Conservation (phyloP, 345 rosid species). For the Psidium friedrichsthalianum region DNA sequence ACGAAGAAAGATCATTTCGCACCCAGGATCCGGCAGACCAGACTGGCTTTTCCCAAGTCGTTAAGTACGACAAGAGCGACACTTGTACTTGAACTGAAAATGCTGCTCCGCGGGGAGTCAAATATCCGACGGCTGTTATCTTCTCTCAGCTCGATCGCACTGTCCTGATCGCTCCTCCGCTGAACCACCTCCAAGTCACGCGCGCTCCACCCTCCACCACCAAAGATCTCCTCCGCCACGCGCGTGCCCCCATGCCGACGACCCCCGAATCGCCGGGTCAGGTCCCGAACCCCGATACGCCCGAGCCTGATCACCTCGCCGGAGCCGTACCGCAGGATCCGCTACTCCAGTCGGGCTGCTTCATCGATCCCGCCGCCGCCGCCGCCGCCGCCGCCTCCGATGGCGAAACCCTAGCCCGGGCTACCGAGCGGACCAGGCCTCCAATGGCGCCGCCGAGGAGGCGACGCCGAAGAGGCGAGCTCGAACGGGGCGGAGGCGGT, state of each 20-base stretch:
- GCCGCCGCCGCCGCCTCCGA: no score
- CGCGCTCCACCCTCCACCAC: background rate
- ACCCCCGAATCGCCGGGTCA: background rate
- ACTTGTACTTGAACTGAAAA: background rate
- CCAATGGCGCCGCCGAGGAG: background rate
- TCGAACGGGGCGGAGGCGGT: background rate
- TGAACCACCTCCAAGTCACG: background rate
- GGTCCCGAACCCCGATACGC: background rate
- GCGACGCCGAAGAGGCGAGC: background rate
- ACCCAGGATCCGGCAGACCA: background rate
- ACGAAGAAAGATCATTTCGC: background rate
- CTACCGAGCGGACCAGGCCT: background rate
- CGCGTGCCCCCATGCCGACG: background rate
- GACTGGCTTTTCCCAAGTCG: background rate
- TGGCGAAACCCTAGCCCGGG: constrained; percentile 7
- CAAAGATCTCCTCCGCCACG: background rate
- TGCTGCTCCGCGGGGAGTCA: background rate
- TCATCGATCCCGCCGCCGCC: constrained; percentile 23
- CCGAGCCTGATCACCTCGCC: constrained; percentile 2
- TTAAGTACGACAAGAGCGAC: background rate
- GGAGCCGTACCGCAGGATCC: constrained; percentile 22
- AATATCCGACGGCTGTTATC: background rate
- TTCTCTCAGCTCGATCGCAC: background rate
- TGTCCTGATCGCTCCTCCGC: background rate
- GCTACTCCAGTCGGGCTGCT: constrained; percentile 30